phyloP scores from a whole-genome alignment of 768 basidiomycete genomes.

The Lentinus brumalis region DNA sequence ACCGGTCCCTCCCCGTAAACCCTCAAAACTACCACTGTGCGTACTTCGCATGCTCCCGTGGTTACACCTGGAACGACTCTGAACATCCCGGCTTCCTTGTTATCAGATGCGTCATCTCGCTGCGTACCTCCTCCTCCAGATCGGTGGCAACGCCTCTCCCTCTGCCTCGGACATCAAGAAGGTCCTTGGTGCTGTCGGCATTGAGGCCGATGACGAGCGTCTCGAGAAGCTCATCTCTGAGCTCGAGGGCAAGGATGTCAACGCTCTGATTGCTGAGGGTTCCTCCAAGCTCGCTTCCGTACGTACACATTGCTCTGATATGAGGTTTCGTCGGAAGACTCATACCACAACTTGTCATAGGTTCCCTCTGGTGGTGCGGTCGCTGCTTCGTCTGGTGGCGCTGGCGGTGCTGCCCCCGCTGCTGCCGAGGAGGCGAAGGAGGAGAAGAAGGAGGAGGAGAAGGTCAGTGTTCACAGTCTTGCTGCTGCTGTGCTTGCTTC shows the following conservation, averaged over 20 bases:
- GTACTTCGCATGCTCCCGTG: not conserved
- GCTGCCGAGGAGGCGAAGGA: constrained; percentile 80
- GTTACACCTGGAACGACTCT: not conserved
- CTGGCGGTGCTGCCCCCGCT: constrained; percentile 60
- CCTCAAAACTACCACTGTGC: constrained; percentile 22
- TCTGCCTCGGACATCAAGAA: constrained; percentile 86
- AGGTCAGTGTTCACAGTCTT: constrained; percentile 49
- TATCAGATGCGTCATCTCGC: constrained; percentile 87
- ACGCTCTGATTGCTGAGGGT: constrained; percentile 89
- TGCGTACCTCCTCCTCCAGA: constrained; percentile 95
- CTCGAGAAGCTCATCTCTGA: constrained; percentile 85
- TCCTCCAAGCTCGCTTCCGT: constrained; percentile 94
- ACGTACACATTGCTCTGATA: constrained; percentile 30
- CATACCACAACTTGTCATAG: constrained; percentile 35
- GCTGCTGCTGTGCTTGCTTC: not conserved
- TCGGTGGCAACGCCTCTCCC: constrained; percentile 89
- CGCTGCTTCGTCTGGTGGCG: constrained; percentile 53
- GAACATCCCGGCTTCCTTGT: not conserved
- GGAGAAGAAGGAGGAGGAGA: constrained; percentile 85
- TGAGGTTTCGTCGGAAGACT: not conserved
- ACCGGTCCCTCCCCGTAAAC: constrained; percentile 48
- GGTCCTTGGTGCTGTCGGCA: constrained; percentile 82
- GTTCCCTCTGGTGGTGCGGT: constrained; percentile 92
- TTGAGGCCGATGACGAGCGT: constrained; percentile 84
- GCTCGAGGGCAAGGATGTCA: constrained; percentile 87